These are phyloP conservation scores for Lolium rigidum DNA, from an alignment of 176 grass and related monocot species.

Conservation along the genomic window DNA sequence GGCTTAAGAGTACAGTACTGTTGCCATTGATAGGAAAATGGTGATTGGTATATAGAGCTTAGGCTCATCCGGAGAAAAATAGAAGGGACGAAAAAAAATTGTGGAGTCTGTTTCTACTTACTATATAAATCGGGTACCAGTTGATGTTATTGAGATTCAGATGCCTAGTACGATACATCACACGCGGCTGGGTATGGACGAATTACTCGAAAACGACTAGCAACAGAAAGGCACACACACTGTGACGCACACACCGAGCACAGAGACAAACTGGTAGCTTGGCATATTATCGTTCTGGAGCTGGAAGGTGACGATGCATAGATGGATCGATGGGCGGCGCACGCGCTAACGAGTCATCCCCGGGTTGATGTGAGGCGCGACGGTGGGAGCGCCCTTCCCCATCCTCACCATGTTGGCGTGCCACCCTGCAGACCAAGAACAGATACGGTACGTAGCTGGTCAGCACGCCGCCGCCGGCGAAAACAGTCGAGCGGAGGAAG, in stretches of 20 bases:
- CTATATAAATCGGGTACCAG: too few species aligned
- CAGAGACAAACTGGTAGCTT: neutral
- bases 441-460: neutral
- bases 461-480: neutral
- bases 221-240: neutral
- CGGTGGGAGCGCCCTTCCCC: slow-evolving; percentile 46
- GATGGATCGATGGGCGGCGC: neutral
- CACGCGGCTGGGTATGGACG: too few species aligned
- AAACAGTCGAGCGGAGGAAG: too few species aligned
- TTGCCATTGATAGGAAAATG: too few species aligned
- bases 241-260: neutral
- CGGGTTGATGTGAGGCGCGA: slow-evolving; percentile 29
- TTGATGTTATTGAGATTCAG: too few species aligned
- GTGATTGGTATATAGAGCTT: too few species aligned
- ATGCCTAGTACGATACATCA: too few species aligned
- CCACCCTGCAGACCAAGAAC: slow-evolving; percentile 54
- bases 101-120: too few species aligned
- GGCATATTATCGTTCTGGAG: neutral
- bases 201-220: too few species aligned
- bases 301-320: neutral
- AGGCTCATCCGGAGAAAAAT: too few species aligned
- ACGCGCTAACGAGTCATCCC: slow-evolving; percentile 56
- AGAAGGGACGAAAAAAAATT: too few species aligned
- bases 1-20: too few species aligned
- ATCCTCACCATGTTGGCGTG: slow-evolving; percentile 66